These are phyloP conservation scores for Halenospora varia DNA, from an alignment of 495 filamentous ascomycete species.

Conservation along the genomic window DNA sequence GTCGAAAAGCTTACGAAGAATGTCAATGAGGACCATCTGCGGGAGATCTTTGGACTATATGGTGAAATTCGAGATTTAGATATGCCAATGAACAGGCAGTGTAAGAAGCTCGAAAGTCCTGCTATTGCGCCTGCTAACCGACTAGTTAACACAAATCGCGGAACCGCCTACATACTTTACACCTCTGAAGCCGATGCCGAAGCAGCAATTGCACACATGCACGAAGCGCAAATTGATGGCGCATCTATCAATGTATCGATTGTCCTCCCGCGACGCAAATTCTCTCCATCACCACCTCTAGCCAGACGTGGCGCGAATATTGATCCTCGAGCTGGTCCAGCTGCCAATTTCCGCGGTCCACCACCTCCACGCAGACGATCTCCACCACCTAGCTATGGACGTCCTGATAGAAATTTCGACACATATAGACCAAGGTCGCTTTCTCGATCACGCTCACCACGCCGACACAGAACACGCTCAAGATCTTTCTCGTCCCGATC, in stretches of 20 bases:
- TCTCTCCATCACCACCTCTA: conserved; percentile 46
- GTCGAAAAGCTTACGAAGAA: conserved; percentile 97
- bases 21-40: conserved; percentile 80
- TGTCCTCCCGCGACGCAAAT: conserved; percentile 75
- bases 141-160: conserved; percentile 82
- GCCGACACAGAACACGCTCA: conserved; percentile 34
- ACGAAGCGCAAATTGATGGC: conserved; percentile 94
- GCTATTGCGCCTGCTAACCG: conserved; percentile 8
- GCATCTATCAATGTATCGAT: conserved; percentile 86
- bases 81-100: conserved; percentile 81
- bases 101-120: conserved; percentile 45
- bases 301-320: conserved; percentile 46
- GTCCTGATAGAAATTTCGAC: conserved; percentile 43
- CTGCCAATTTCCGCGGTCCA: conserved; percentile 26
- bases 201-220: conserved; percentile 92
- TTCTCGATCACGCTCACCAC: conserved; percentile 44
- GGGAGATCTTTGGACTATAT: conserved; percentile 89
- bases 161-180: conserved; percentile 92
- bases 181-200: conserved; percentile 74
- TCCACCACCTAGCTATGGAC: conserved; percentile 34
- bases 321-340: conserved; percentile 34
- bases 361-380: conserved; percentile 37
- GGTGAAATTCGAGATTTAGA: conserved; percentile 83
- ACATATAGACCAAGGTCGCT: conserved; percentile 48
- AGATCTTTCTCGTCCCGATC: conserved; percentile 49